Evolutionary conservation across 1,284 basidiomycete species (phyloP).

Genomic region (Thecaphora frezii): DNA sequence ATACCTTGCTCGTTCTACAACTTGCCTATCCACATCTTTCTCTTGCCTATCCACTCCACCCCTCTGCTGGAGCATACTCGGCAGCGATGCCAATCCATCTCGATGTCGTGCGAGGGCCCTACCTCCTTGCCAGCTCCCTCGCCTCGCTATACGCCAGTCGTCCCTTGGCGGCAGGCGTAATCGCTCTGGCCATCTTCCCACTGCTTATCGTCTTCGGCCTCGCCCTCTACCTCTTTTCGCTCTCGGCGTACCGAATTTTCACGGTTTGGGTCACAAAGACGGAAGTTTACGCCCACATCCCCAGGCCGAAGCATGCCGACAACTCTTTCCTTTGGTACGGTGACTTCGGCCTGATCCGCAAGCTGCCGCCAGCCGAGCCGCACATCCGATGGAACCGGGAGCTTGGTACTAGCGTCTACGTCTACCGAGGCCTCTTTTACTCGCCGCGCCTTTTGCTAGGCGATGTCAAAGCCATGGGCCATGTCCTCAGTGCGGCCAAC

Average conservation of each 20-base stretch:
- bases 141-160: no score
- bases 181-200: neutral
- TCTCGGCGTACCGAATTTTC: conserved; percentile 1
- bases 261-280: conserved; percentile 15
- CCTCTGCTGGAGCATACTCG: no score
- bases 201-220: neutral
- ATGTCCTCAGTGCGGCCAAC: conserved; percentile 44
- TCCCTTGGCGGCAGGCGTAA: no score
- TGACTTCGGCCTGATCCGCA: conserved; percentile 23
- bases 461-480: conserved; percentile 47
- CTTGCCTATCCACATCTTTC: no score
- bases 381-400: conserved; percentile 25
- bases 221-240: neutral
- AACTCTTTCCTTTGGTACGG: conserved; percentile 17
- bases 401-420: conserved; percentile 28
- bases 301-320: conserved; percentile 12
- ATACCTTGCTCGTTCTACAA: no score
- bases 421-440: conserved; percentile 52
- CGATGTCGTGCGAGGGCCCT: no score
- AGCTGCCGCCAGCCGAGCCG: conserved; percentile 19
- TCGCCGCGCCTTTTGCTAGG: conserved; percentile 45
- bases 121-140: no score
- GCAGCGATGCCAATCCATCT: no score
- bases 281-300: conserved; percentile 30
- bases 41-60: no score